Percentiles rank a stretch among this genome's conserved stretches.
phyloP scores from a whole-genome alignment of 495 filamentous ascomycete genomes.

The Endocarpon pusillum region DNA sequence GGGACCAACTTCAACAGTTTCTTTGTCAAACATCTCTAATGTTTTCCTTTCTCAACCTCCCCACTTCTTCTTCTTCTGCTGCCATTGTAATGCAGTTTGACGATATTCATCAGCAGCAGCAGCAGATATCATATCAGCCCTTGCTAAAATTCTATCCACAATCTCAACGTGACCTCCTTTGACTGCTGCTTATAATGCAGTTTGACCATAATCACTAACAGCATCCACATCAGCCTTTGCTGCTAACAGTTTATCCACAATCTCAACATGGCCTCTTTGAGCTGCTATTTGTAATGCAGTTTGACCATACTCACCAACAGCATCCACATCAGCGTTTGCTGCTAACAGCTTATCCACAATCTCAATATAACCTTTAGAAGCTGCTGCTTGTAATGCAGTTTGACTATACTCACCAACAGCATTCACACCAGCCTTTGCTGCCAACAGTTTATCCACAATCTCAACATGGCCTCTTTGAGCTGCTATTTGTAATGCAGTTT shows the following conservation, averaged over 20 bases:
- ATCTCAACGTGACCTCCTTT: too few relatives aligned
- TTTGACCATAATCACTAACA: too few relatives aligned
- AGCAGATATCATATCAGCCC: too few relatives aligned
- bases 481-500: constrained; percentile 17
- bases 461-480: constrained; percentile 12
- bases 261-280: not conserved
- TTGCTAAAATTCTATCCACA: too few relatives aligned
- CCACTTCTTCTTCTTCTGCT: too few relatives aligned
- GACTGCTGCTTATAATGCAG: too few relatives aligned
- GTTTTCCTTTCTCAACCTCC: too few relatives aligned
- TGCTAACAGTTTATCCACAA: constrained; percentile 6
- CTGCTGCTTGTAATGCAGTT: constrained; percentile 9
- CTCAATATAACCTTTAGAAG: constrained; percentile 10
- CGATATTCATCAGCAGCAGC: too few relatives aligned
- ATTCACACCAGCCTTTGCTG: constrained; percentile 15
- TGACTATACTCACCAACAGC: constrained; percentile 3
- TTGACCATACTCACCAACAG: constrained; percentile 1
- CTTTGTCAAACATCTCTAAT: too few relatives aligned
- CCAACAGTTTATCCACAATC: constrained; percentile 14
- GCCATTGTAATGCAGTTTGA: too few relatives aligned
- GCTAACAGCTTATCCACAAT: constrained; percentile 1
- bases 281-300: constrained; percentile 15
- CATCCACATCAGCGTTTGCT: constrained; percentile 4
- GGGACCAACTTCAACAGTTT: too few relatives aligned
- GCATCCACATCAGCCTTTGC: too few relatives aligned